Evolutionary conservation across 306 rosid genomes (phyloP).

Genomic region (Lagenaria siceraria): DNA sequence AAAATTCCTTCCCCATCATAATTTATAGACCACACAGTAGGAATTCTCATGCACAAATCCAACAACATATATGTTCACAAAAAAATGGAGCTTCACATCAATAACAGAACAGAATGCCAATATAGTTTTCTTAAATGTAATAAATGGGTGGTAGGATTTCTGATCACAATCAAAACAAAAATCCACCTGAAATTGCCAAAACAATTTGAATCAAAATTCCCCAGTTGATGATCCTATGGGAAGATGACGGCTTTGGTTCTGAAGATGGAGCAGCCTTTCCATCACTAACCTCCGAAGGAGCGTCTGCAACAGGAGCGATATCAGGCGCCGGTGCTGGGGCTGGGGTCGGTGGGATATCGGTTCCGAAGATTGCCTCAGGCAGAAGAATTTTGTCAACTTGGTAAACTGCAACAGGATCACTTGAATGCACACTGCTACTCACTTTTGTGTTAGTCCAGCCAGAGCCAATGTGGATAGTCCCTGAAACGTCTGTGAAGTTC

Average conservation of each 20-base stretch:
- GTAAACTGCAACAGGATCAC: constrained; percentile 81
- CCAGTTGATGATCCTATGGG: constrained; percentile 42
- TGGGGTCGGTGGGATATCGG: constrained; percentile 67
- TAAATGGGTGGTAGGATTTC: constrained; percentile 1
- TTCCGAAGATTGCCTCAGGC: constrained; percentile 89
- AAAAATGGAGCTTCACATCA: constrained; percentile 39
- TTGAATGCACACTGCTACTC: constrained; percentile 69
- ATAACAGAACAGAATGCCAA: constrained; percentile 31
- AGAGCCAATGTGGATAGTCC: constrained; percentile 39
- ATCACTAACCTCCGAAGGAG: constrained; percentile 30
- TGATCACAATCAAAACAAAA: constrained; percentile 43
- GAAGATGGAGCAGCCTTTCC: constrained; percentile 41
- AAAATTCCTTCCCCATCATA: background rate
- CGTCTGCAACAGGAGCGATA: constrained; percentile 55
- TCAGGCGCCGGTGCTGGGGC: constrained; percentile 90
- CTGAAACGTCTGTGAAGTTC: constrained; percentile 78
- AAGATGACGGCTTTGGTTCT: constrained; percentile 26
- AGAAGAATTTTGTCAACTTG: constrained; percentile 72
- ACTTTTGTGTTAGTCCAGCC: constrained; percentile 84
- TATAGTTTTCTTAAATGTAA: constrained; percentile 27
- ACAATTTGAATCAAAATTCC: constrained; percentile 45
- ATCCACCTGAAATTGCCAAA: constrained; percentile 44
- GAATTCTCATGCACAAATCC: constrained; percentile 33
- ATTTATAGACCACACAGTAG: constrained; percentile 11
- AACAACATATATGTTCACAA: constrained; percentile 39